These are phyloP conservation scores for Blastomyces emzantsi DNA, from an alignment of 2,329 filamentous ascomycete genomes.

Conservation along the genomic window DNA sequence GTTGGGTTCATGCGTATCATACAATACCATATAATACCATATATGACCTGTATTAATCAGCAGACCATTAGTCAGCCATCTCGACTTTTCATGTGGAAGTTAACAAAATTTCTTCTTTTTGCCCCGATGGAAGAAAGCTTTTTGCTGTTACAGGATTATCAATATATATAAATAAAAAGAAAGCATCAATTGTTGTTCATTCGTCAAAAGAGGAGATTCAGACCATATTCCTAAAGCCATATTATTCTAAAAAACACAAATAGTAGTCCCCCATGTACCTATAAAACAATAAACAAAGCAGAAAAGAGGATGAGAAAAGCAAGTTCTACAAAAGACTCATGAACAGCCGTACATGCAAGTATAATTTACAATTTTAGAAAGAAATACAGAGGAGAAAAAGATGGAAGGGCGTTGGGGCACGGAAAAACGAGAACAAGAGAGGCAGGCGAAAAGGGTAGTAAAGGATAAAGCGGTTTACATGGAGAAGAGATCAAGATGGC, in stretches of 20 bases:
- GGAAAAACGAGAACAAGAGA: background rate
- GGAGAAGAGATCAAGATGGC: background rate
- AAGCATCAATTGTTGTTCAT: background rate
- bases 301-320: background rate
- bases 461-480: background rate
- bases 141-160: background rate
- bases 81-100: background rate
- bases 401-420: background rate
- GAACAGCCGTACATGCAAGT: slow-evolving; percentile 6
- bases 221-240: background rate
- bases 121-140: background rate
- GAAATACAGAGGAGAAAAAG: background rate
- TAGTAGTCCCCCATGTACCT: background rate
- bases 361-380: slow-evolving; percentile 6
- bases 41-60: background rate
- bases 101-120: background rate
- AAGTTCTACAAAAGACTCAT: background rate
- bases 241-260: background rate
- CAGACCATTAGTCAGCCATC: background rate
- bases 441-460: background rate
- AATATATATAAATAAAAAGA: background rate
- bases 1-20: background rate
- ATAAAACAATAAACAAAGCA: background rate
- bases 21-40: background rate
- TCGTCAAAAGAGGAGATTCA: background rate